Evolutionary conservation across 2,329 filamentous ascomycete species (phyloP), one percentile per base, ranked within the genome.

Genomic region (Tolypocladium capitatum): DNA sequence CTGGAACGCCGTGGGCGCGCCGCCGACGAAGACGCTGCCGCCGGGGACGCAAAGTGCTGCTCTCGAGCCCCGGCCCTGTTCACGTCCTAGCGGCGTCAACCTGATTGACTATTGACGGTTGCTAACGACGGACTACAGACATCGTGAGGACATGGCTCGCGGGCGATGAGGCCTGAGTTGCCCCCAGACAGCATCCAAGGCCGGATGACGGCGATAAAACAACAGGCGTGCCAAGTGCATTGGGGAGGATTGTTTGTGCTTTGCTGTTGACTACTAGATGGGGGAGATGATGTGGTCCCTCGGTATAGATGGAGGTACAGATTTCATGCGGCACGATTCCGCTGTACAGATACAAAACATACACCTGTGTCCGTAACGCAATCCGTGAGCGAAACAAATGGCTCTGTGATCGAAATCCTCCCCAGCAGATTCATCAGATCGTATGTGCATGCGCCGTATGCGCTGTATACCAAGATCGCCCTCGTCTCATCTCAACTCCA

Each of bases 81-180:
- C 33, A 18, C 30, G 11, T 16, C 21, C 7, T 5, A 7, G 27
- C 9, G 27, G 21, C 32, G 18, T 14, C n/a, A 31, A 47, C 32
- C 31, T 47, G 32, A 43, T 43, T 36, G 46, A 47, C 27, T 47
- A 32, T 21, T 47, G 46, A 43, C 13, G 38, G 16, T 35, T 11
- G 5, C 27, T 13, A 20, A 38, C 6, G 27, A 11, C 11, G 28
- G 28, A 13, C 35, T 24, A 2, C 14, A 34, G 36, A 16, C 8
- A 21, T 4, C 16, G 36, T n/a, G n/a, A n/a, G 36, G 21, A 8
- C 4, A 8, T 40, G 36, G 20, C 36, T 27, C 21, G 14, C 14
- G 7, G 36, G 21, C 13, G 2, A 14, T 38, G 20, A 24, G 36
- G 36, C 35, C 18, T 6, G 18, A 14, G 6, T 21, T 14, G 11